These are phyloP conservation scores for Tylopilus rubrobrunneus DNA, from an alignment of 768 basidiomycete genomes.

Conservation along the genomic window DNA sequence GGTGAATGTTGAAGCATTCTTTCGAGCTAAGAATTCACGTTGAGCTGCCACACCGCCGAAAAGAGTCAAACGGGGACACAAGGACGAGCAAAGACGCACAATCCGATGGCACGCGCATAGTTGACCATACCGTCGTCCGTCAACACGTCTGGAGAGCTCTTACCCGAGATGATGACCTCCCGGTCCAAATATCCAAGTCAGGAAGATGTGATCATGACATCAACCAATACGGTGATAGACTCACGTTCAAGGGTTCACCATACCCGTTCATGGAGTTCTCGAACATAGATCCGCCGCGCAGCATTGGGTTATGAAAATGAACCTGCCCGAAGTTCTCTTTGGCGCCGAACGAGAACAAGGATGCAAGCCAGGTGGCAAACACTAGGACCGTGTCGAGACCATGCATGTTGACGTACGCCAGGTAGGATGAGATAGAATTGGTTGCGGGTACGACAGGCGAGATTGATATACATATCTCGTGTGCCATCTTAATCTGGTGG, in stretches of 20 bases:
- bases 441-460: neutral
- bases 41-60: neutral
- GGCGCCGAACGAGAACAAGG: neutral
- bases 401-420: constrained; percentile 5
- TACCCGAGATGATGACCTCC: constrained; percentile 61
- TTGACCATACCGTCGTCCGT: constrained; percentile 54
- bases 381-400: neutral
- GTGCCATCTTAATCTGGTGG: neutral
- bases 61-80: neutral
- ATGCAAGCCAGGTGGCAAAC: neutral
- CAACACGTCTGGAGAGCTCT: constrained; percentile 55
- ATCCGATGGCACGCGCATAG: constrained; percentile 59
- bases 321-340: constrained; percentile 1
- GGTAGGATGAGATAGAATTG: neutral
- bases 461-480: neutral
- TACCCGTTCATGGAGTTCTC: constrained; percentile 34
- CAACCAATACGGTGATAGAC: neutral
- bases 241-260: constrained; percentile 45
- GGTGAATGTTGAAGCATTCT: constrained; percentile 38
- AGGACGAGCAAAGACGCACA: constrained; percentile 38
- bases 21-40: constrained; percentile 22
- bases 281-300: constrained; percentile 42
- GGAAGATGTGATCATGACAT: neutral
- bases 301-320: constrained; percentile 34
- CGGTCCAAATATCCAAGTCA: neutral